phyloP scores from a whole-genome alignment of 169 alveolate genomes.

The Plasmodium inui region DNA sequence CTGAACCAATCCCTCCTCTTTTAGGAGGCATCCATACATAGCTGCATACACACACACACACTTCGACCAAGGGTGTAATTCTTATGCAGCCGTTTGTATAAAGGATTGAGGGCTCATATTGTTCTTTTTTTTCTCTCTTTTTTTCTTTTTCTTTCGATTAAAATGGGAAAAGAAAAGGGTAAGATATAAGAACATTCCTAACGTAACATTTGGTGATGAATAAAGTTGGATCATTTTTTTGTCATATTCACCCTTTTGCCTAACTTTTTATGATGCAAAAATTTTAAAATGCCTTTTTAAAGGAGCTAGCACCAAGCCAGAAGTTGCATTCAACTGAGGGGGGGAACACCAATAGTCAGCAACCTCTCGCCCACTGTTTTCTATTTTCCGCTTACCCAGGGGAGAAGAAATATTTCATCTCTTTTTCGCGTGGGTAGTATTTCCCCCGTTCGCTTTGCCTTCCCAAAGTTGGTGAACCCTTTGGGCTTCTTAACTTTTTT shows the following conservation, averaged over 20 bases:
- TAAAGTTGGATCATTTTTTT: not conserved
- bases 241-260: not conserved
- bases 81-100: not conserved
- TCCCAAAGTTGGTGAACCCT: not conserved
- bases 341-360: not conserved
- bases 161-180: not conserved
- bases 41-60: not conserved
- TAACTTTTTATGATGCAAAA: not conserved
- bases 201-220: not conserved
- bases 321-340: not conserved
- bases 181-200: not conserved
- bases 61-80: not conserved
- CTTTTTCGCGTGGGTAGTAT: not conserved
- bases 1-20: not conserved
- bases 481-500: not conserved
- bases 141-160: not conserved
- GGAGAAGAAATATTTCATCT: not conserved
- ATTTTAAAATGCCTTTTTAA: not conserved
- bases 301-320: not conserved
- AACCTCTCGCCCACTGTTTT: not conserved
- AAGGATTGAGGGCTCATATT: not conserved
- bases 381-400: not conserved
- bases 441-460: not conserved
- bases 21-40: not conserved
- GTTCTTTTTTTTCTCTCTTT: not conserved